Base-by-base conservation (phyloP, 805 yeast species). In the Zygoascus bituminiphila region DNA sequence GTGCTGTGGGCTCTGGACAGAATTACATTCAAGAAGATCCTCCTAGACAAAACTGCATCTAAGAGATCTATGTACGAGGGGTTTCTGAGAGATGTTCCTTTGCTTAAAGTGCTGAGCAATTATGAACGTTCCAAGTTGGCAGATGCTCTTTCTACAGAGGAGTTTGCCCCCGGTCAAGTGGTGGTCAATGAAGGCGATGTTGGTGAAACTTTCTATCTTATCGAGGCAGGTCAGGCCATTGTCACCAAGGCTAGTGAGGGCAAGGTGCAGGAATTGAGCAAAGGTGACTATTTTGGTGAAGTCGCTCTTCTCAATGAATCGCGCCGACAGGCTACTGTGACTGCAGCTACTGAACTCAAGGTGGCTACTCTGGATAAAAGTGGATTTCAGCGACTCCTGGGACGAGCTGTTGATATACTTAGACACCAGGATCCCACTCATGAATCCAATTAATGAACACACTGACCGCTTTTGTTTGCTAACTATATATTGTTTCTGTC, bases 261-360 rank as follows among this genome's bases (percentile, higher is more conserved):
- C 21, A 35, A 46, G 23, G 73, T 75, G 40, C 76, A 74, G 20
- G 70, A 70, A 14, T 72, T 88, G 51, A 68, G 74, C 42, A 80
- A 84, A 60, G 97, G 97, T 54, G 95, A 84, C 64, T 93, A 93
- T 69, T 93, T 93, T 66, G 98, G 98, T 56, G 98, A 93, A 69
- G 81, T 93, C 54, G 98, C 98, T 2, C 72, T 93, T 58, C 74
- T 93, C 57, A 84, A 89, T 60, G 96, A 93, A 63, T 71, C 81
- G 50, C 98, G 98, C 53, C 80, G 98, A 67, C 93, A 86, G 63
- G 98, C 98, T 26, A 84, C 96, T 4, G 93, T 93, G 35, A 79
- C 75, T 45, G 96, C 96, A 1, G 70, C 75, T 15, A 76, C 82
- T 45, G 73, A 73, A 38, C 81, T 93, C 24, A 85, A 85, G 60